These are phyloP conservation scores for Austroboletus novae-zelandiae DNA, from an alignment of 1,284 basidiomycete species.

Conservation along the genomic window DNA sequence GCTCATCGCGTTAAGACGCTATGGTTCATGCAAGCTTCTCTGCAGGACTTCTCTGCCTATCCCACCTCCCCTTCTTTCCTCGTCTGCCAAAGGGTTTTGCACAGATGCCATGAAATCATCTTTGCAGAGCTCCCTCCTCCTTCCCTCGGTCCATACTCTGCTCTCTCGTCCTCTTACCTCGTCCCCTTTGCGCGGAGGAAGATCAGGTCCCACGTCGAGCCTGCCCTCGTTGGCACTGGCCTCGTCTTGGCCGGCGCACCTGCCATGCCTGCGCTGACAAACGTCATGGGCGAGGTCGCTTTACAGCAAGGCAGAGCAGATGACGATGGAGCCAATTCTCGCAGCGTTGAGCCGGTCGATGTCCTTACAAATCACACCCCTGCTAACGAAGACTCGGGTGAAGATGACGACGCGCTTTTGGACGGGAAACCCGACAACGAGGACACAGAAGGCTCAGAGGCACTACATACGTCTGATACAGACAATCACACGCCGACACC, in stretches of 20 bases:
- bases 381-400: slow-evolving; percentile 33
- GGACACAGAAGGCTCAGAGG: slow-evolving; percentile 7
- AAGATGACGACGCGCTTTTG: slow-evolving; percentile 36
- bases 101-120: slow-evolving; percentile 95
- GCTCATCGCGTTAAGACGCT: slow-evolving; percentile 63
- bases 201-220: slow-evolving; percentile 69
- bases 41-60: slow-evolving; percentile 77
- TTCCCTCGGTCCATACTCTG: slow-evolving; percentile 61
- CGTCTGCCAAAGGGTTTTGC: slow-evolving; percentile 91
- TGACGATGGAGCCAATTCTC: slow-evolving; percentile 48
- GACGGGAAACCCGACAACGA: slow-evolving; percentile 32
- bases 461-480: slow-evolving; percentile 17
- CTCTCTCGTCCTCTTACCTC: slow-evolving; percentile 46
- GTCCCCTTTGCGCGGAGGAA: slow-evolving; percentile 56
- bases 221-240: slow-evolving; percentile 85
- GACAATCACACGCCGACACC: slow-evolving; percentile 16
- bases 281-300: slow-evolving; percentile 78
- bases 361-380: slow-evolving; percentile 29
- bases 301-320: slow-evolving; percentile 84
- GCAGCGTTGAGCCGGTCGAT: slow-evolving; percentile 47
- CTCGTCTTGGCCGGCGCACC: slow-evolving; percentile 76
- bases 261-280: slow-evolving; percentile 74
- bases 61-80: slow-evolving; percentile 80
- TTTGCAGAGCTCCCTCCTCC: slow-evolving; percentile 84
- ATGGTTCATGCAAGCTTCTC: slow-evolving; percentile 96